Base-by-base conservation (phyloP, 2,329 filamentous ascomycete genomes). In the Exserohilum turcica region DNA sequence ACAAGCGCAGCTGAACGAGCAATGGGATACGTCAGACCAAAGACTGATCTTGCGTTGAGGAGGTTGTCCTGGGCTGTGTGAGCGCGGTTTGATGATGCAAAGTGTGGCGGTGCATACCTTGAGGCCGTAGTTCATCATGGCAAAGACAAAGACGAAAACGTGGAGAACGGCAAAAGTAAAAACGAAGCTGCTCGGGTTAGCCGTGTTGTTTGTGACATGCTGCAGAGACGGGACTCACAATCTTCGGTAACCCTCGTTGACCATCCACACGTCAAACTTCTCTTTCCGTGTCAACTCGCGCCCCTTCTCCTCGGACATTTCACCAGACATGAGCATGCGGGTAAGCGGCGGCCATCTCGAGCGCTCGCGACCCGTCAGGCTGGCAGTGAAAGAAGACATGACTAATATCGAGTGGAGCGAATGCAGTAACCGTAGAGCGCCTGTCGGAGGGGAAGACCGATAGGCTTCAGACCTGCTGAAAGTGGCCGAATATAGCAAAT, bases 211-310 rank as follows among this genome's bases (percentile, higher is more conserved):
- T 13, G 9, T 1, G 12, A 27, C n/a, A 12, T 29, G 10, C 7
- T 18, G 24, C 3, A 28, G 10, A 16, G 6, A 19, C n/a, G 16
- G 9, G 10, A 83, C 87, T 52, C 80, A 91, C 85, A 93, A 82
- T 84, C 89, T 82, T 71, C 89, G 83, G 73, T 91, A 92, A 56
- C 90, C 90, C 72, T 93, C 90, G 72, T 93, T 93, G 57, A 93
- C 88, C 90, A 94, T 92, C 90, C 90, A 94, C 61, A 86, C 81
- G 74, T 92, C 88, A 69, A 93, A 88, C 71, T 84, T 88, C 73
- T 93, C 88, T 68, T 84, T 83, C 58, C 84, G 75, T 19, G 84
- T 85, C 64, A 93, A 78, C 51, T 86, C 82, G 70, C 86, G 86
- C 62, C 88, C 86, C 67, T 80, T 83, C 71, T 91, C 87, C 66